phyloP scores from a whole-genome alignment of 306 rosid species.

The Lathyrus sativus region DNA sequence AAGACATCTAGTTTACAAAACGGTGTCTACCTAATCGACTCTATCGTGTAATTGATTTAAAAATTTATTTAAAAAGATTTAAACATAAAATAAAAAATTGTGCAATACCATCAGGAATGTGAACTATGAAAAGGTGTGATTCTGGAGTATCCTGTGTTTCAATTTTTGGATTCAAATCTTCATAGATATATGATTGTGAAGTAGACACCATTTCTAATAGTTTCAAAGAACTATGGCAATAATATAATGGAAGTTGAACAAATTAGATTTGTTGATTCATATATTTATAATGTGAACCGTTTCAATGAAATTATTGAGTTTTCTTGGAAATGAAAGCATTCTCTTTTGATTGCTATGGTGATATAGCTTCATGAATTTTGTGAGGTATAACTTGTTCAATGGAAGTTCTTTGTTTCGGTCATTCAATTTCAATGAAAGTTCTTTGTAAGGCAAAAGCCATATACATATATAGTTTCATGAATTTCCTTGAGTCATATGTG shows the following conservation, averaged over 20 bases:
- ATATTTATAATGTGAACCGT: conserved; percentile 37
- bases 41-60: no score
- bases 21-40: no score
- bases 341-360: conserved; percentile 31
- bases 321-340: conserved; percentile 37
- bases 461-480: no score
- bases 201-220: conserved; percentile 25
- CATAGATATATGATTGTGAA: background rate
- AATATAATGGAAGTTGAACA: background rate
- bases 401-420: conserved; percentile 43
- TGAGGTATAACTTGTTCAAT: conserved; percentile 43
- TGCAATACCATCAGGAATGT: conserved; percentile 39
- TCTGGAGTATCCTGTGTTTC: conserved; percentile 31
- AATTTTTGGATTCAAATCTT: conserved; percentile 32
- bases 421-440: conserved; percentile 32
- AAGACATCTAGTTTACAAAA: no score
- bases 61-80: background rate
- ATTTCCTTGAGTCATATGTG: no score
- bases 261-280: conserved; percentile 8
- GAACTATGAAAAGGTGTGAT: conserved; percentile 35
- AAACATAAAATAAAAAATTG: background rate
- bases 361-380: conserved; percentile 22
- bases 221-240: background rate
- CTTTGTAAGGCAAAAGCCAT: conserved; percentile 21
- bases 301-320: conserved; percentile 16